Conservation (phyloP, 331 rosid species). For the Erythrophleum ivorense region DNA sequence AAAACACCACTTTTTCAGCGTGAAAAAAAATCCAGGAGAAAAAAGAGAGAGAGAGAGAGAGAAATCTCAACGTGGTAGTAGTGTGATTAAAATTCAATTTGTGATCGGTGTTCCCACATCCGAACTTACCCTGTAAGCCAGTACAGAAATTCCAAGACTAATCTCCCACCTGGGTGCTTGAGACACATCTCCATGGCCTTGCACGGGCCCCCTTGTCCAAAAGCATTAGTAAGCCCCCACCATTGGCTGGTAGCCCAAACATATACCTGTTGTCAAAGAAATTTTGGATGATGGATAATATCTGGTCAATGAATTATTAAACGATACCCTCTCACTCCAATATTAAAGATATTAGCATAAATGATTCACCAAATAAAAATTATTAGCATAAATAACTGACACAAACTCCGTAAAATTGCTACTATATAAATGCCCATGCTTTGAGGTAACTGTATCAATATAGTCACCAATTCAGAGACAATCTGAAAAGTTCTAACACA, state of each 20-base stretch:
- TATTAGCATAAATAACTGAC: slow-evolving; percentile 18
- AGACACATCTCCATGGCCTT: slow-evolving; percentile 81
- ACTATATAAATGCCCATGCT: slow-evolving; percentile 2
- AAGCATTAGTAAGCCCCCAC: slow-evolving; percentile 78
- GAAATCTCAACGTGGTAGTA: slow-evolving; percentile 32
- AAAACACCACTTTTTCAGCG: slow-evolving; percentile 46
- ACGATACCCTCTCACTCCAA: background rate
- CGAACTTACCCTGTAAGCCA: slow-evolving; percentile 36
- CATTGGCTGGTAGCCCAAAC: slow-evolving; percentile 65
- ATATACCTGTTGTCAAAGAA: slow-evolving; percentile 61
- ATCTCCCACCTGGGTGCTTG: slow-evolving; percentile 62
- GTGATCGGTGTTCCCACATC: slow-evolving; percentile 35
- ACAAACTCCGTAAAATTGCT: slow-evolving; percentile 14
- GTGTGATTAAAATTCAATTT: slow-evolving; percentile 39
- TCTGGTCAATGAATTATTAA: slow-evolving; percentile 26
- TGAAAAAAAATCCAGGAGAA: slow-evolving; percentile 45
- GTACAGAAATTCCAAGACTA: slow-evolving; percentile 36
- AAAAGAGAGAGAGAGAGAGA: slow-evolving; percentile 21
- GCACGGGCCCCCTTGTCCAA: slow-evolving; percentile 62
- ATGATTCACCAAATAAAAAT: background rate
- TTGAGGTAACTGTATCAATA: slow-evolving; percentile 32
- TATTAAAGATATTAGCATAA: background rate
- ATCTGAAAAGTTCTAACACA: background rate
- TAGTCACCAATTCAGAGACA: slow-evolving; percentile 6
- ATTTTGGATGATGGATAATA: slow-evolving; percentile 28